Evolutionary conservation across 2,329 filamentous ascomycete species (phyloP).

Genomic region (Cladosporium sp.): DNA sequence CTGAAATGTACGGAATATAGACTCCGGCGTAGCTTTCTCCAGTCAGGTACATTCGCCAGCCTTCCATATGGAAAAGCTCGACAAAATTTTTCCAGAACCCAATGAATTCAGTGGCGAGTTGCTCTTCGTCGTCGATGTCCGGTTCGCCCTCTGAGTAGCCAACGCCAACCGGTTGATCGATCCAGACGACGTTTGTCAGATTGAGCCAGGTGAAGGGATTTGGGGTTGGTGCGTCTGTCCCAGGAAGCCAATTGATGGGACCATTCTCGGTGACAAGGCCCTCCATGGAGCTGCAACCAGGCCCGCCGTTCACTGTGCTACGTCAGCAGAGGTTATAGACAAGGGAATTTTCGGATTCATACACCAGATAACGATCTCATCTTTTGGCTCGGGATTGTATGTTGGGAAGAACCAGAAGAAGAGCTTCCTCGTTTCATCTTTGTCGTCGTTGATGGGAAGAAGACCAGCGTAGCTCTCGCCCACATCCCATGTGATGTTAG

Average conservation of each 20-base stretch:
- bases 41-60: slow-evolving; percentile 59
- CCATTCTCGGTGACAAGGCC: slow-evolving; percentile 46
- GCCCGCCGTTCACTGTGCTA: slow-evolving; percentile 32
- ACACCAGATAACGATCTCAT: slow-evolving; percentile 35
- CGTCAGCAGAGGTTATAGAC: background rate
- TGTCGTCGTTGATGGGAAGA: slow-evolving; percentile 28
- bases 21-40: slow-evolving; percentile 38
- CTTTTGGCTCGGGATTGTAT: slow-evolving; percentile 39
- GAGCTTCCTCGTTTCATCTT: slow-evolving; percentile 29
- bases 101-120: slow-evolving; percentile 4
- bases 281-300: slow-evolving; percentile 42
- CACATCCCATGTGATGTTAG: slow-evolving; percentile 5
- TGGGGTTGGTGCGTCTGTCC: slow-evolving; percentile 33
- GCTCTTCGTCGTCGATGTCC: slow-evolving; percentile 25
- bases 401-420: slow-evolving; percentile 51
- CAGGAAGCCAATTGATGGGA: slow-evolving; percentile 31
- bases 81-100: slow-evolving; percentile 23
- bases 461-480: slow-evolving; percentile 19
- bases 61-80: slow-evolving; percentile 46
- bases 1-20: slow-evolving; percentile 34
- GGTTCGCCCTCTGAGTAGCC: slow-evolving; percentile 29
- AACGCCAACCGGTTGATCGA: slow-evolving; percentile 37
- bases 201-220: slow-evolving; percentile 45
- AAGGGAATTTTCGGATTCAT: slow-evolving; percentile 4
- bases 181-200: slow-evolving; percentile 39